A percentile compares a stretch with the other conserved stretches of the same genome.
Evolutionary conservation across 768 basidiomycete species (phyloP).

Genomic region (Pholiota molesta): DNA sequence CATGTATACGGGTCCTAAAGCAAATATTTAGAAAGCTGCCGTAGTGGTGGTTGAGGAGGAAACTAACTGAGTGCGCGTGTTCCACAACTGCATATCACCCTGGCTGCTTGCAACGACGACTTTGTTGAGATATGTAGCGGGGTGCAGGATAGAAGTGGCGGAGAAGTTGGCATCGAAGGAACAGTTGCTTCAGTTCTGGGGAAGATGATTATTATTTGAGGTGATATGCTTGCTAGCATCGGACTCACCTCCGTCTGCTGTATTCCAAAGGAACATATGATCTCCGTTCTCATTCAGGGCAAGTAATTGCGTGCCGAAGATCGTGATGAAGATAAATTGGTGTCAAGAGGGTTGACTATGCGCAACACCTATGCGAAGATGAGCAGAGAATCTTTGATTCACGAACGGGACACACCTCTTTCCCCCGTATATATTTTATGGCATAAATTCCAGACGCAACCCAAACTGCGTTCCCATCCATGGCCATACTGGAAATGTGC

Average conservation of each 20-base stretch:
- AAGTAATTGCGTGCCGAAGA: conserved; percentile 84
- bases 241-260: conserved; percentile 54
- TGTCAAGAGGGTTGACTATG: conserved; percentile 66
- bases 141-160: conserved; percentile 86
- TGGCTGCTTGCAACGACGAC: conserved; percentile 81
- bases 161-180: conserved; percentile 83
- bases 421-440: conserved; percentile 85
- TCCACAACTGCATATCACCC: conserved; percentile 92
- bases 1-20: conserved; percentile 79
- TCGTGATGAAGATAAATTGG: conserved; percentile 63
- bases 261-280: conserved; percentile 80
- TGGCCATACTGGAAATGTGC: conserved; percentile 72
- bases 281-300: conserved; percentile 79
- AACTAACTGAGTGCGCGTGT: conserved; percentile 74
- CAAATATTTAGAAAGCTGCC: conserved; percentile 4
- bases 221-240: background rate
- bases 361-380: conserved; percentile 50
- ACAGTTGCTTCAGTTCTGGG: conserved; percentile 70
- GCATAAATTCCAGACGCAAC: conserved; percentile 67
- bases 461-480: conserved; percentile 90
- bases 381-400: conserved; percentile 10
- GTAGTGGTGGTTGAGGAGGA: conserved; percentile 1
- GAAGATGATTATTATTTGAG: conserved; percentile 9
- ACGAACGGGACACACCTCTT: conserved; percentile 58
- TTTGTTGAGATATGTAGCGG: conserved; percentile 97